Percentiles rank a stretch among this genome's conserved stretches.
These are phyloP conservation scores for Spinacia oleracea DNA, from an alignment of 179 eudicot species.

Conservation along the genomic window DNA sequence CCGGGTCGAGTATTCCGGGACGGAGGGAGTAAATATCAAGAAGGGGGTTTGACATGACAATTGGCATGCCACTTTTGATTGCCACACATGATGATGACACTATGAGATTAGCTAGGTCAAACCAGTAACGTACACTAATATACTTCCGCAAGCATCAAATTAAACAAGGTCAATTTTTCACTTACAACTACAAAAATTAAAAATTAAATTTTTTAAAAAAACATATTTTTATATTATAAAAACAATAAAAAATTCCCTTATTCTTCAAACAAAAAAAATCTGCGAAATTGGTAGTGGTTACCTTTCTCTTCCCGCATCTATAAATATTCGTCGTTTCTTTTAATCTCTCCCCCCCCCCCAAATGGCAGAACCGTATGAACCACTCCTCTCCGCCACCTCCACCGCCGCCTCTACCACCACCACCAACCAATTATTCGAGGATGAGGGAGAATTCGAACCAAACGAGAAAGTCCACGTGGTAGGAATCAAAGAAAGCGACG, in stretches of 20 bases:
- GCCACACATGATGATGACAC: slow-evolving; percentile 4
- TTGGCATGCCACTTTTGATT: neutral
- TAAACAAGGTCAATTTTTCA: neutral
- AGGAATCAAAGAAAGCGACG: slow-evolving; percentile 23
- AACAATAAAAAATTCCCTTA: neutral
- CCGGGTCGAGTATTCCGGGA: too few relatives aligned
- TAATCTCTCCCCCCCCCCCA: neutral
- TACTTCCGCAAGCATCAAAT: neutral
- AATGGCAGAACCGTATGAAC: slow-evolving; percentile 14
- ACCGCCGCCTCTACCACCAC: neutral
- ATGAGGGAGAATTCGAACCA: slow-evolving; percentile 43
- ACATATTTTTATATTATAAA: neutral
- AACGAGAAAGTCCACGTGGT: slow-evolving; percentile 60
- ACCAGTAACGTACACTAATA: neutral
- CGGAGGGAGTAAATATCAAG: too few relatives aligned
- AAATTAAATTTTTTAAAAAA: neutral
- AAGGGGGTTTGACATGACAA: slow-evolving; percentile 1
- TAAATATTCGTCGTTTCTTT: neutral
- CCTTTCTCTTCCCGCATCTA: slow-evolving; percentile 12
- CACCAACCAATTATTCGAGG: neutral
- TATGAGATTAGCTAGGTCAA: neutral
- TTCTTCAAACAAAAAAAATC: neutral
- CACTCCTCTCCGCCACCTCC: slow-evolving; percentile 1
- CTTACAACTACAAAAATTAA: neutral
- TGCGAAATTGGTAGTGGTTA: neutral